These are phyloP conservation scores for Lachancea dasiensis DNA, from an alignment of 805 yeast genomes.

Conservation along the genomic window DNA sequence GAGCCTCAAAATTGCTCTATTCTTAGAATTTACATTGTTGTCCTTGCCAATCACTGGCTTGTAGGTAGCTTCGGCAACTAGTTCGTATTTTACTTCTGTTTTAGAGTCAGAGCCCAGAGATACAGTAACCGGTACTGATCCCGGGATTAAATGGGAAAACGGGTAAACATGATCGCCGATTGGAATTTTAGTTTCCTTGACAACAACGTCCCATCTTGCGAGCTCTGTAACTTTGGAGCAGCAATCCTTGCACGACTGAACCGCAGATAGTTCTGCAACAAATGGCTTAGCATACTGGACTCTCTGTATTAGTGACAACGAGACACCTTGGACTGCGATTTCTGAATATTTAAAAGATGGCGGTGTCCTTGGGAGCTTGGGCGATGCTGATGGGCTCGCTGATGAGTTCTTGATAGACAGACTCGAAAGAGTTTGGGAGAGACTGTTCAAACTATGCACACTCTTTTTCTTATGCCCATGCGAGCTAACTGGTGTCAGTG, in stretches of 20 bases:
- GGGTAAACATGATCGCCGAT: conserved; percentile 82
- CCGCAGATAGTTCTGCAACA: conserved; percentile 43
- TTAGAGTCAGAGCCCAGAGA: conserved; percentile 46
- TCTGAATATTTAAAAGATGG: conserved; percentile 10
- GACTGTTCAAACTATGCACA: conserved; percentile 12
- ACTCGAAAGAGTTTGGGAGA: conserved; percentile 22
- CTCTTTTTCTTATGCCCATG: conserved; percentile 14
- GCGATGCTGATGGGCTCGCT: conserved; percentile 18
- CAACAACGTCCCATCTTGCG: conserved; percentile 84
- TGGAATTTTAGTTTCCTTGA: conserved; percentile 50
- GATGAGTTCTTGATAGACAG: conserved; percentile 16
- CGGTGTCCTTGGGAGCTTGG: conserved; percentile 4
- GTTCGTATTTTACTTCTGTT: conserved; percentile 61
- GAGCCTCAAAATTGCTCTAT: conserved; percentile 41
- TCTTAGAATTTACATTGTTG: conserved; percentile 23
- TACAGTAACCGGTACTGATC: conserved; percentile 75
- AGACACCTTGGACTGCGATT: conserved; percentile 50
- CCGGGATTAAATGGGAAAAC: conserved; percentile 83
- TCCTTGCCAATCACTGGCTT: conserved; percentile 30
- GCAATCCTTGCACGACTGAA: conserved; percentile 57
- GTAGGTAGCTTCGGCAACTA: conserved; percentile 54
- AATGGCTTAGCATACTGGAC: conserved; percentile 63
- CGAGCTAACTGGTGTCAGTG: conserved; percentile 17
- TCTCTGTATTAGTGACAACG: conserved; percentile 66
- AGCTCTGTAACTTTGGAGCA: conserved; percentile 48